Conservation (phyloP, 2,329 filamentous ascomycete genomes). For the Hyphodiscus sp. region DNA sequence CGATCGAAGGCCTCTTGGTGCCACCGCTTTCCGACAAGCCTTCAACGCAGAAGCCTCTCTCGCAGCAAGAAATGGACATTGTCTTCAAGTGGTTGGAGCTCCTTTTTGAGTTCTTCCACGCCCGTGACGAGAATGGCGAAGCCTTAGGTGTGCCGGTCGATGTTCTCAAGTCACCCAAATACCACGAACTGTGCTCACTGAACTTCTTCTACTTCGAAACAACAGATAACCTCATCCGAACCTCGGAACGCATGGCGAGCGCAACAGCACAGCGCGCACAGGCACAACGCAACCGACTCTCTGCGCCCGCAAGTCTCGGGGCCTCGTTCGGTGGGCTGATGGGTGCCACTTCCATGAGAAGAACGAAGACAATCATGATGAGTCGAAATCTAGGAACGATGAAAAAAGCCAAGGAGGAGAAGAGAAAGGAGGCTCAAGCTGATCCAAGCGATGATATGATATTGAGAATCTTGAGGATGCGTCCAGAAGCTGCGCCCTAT, state of each 20-base stretch:
- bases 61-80: constrained; percentile 83
- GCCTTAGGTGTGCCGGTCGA: constrained; percentile 84
- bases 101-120: constrained; percentile 92
- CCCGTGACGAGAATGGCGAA: constrained; percentile 72
- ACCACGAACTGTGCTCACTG: constrained; percentile 90
- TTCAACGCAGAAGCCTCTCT: constrained; percentile 76
- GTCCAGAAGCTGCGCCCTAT: constrained; percentile 81
- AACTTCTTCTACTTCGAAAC: constrained; percentile 99
- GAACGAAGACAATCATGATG: constrained; percentile 82
- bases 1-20: constrained; percentile 83
- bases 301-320: constrained; percentile 54
- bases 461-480: constrained; percentile 86
- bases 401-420: constrained; percentile 92
- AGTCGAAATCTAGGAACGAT: constrained; percentile 92
- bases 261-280: constrained; percentile 72
- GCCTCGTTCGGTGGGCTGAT: constrained; percentile 51
- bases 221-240: constrained; percentile 84
- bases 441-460: constrained; percentile 99
- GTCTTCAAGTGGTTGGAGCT: constrained; percentile 92
- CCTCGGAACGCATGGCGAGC: constrained; percentile 92
- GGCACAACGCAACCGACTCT: constrained; percentile 66
- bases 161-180: constrained; percentile 93
- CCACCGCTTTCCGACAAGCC: constrained; percentile 93
- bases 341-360: constrained; percentile 61
- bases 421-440: constrained; percentile 88